Base-by-base conservation (phyloP, 176 grass and related monocot genomes). In the Bothriochloa decipiens region DNA sequence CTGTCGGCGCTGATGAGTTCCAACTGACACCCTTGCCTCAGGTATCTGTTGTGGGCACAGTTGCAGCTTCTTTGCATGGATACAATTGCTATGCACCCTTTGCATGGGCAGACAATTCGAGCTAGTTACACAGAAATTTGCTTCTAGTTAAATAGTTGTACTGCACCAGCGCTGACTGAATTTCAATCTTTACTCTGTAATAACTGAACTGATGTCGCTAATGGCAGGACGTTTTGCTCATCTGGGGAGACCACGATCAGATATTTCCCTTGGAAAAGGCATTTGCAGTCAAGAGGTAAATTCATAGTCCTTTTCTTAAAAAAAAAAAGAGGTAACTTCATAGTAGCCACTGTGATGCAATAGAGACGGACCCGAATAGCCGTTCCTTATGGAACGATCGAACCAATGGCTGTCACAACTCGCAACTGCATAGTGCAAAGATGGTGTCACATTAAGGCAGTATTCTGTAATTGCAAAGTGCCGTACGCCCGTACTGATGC, bases 241-340 rank as follows among this genome's bases (percentile, higher is more conserved):
- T 96, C 27, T 93, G 94, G 94, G 94, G 94, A 73, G 91, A 93
- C 27, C 84, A 89, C 40, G 94, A 96, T 66, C 88, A 87, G 45
- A 93, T 93, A 62, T 96, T 93, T 72, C 91, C 89, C 53, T n/a
- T 96, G 81, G 89, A 83, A 0, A 93, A 93, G 84, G 94, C 94
- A 14, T 82, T 87, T 27, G 69, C 83, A 18, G 68, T 91, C 60
- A 86, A 91, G 77, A 91, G 86, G 94, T 91, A 87, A 12, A 17
- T 0, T 36, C 36, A 28, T 86, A 28, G 6, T 17, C 16, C 20
- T n/a, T n/a, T n/a, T n/a, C n/a, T n/a, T n/a, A n/a, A n/a, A n/a
- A n/a, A n/a, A n/a, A n/a, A n/a, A n/a, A 86, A 91, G 77, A 91
- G 86, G 94, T 91, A 87, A 12, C 23, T 0, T 36, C 36, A 28